Conservation (phyloP, 2,329 filamentous ascomycete genomes). For the Xylaria hypoxylon region DNA sequence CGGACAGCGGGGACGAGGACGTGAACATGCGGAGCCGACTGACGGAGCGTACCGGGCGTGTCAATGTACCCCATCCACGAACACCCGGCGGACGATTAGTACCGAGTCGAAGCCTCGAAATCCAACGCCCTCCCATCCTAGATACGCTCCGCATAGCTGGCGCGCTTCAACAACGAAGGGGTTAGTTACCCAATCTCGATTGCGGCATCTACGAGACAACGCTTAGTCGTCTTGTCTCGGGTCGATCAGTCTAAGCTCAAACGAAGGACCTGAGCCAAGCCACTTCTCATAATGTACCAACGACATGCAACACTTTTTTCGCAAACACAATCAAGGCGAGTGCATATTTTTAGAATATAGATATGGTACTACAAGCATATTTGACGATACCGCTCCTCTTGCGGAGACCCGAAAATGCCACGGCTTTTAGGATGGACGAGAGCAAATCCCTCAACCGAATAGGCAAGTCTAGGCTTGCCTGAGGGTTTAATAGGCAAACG, state of each 20-base stretch:
- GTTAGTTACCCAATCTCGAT: constrained; percentile 39
- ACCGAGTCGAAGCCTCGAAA: constrained; percentile 68
- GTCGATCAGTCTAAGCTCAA: constrained; percentile 1
- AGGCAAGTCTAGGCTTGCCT: background rate
- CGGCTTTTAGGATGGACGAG: background rate
- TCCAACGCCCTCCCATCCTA: constrained; percentile 57
- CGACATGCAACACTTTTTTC: background rate
- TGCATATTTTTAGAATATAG: background rate
- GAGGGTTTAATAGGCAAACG: background rate
- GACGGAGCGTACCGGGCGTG: constrained; percentile 63
- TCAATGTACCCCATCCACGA: constrained; percentile 68
- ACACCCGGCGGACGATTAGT: constrained; percentile 65
- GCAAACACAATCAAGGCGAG: background rate
- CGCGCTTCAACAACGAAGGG: constrained; percentile 44
- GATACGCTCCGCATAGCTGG: constrained; percentile 47
- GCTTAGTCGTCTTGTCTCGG: background rate
- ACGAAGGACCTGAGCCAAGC: background rate
- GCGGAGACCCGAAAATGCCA: background rate
- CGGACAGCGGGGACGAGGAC: constrained; percentile 51
- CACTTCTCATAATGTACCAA: background rate
- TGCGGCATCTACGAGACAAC: constrained; percentile 26
- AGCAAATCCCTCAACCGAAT: background rate
- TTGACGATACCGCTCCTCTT: background rate
- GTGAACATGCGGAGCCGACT: constrained; percentile 55
- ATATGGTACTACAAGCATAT: background rate